Conservation (phyloP, 225 moss, liverwort and hornwort species). For the Sphagnum tenellum region DNA sequence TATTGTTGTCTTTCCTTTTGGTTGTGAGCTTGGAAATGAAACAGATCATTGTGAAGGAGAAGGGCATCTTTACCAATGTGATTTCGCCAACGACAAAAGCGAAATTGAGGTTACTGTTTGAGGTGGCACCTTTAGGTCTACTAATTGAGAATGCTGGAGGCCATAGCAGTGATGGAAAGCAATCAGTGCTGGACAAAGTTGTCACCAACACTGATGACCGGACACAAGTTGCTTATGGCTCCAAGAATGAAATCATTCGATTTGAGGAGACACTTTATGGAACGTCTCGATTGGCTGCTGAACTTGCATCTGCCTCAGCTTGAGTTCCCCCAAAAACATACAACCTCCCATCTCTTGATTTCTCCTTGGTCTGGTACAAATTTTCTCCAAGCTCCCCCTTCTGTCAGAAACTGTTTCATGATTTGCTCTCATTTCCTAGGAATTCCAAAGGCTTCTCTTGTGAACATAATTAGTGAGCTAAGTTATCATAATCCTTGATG, state of each 20-base stretch:
- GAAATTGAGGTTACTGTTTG: conserved; percentile 78
- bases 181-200: conserved; percentile 65
- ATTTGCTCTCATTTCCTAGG: too few relatives aligned
- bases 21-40: too few relatives aligned
- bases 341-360: too few relatives aligned
- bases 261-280: conserved; percentile 81
- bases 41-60: conserved; percentile 94
- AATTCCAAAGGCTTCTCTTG: too few relatives aligned
- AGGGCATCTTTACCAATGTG: conserved; percentile 87
- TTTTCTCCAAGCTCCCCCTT: too few relatives aligned
- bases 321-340: neutral
- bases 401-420: too few relatives aligned
- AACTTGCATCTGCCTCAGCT: conserved; percentile 23
- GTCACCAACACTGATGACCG: conserved; percentile 80
- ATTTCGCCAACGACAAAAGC: conserved; percentile 85
- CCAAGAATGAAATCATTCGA: conserved; percentile 74
- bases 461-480: too few relatives aligned
- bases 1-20: too few relatives aligned
- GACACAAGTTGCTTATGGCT: conserved; percentile 91
- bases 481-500: too few relatives aligned
- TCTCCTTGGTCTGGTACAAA: too few relatives aligned
- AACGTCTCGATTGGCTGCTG: conserved; percentile 53
- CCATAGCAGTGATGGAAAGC: conserved; percentile 87
- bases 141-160: conserved; percentile 92
- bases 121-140: conserved; percentile 88